Evolutionary conservation across 75 land plant species (phyloP), one percentile per base, ranked within the genome.

Genomic region (Ceratopteris richardii): DNA sequence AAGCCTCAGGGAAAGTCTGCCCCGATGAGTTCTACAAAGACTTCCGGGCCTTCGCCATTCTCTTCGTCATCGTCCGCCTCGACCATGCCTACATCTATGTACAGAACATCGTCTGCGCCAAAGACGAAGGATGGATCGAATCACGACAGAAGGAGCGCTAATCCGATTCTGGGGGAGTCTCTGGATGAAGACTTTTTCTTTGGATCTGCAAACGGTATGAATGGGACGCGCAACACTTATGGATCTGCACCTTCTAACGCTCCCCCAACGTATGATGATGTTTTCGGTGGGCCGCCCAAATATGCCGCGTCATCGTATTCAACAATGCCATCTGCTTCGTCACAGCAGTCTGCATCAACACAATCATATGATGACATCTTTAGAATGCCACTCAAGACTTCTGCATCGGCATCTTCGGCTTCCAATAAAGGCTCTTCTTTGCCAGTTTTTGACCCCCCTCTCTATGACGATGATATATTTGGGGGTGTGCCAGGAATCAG

Each of bases 391-490:
- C 1, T 51, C 1, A 12, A 44, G 0, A 16, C 60, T 0, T 59
- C 29, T 0, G 58, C 69, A 23, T 51, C 47, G 26, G 44, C 19
- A 52, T 58, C 60, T 44, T 55, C 69, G 18, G 0, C 43, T 13
- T 21, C 54, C 22, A 44, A 51, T 31, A 52, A 57, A 11, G 26
- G 44, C 27, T 69, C 80, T 17, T 37, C 69, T 14, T 18, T 60
- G 23, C 87, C 87, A 14, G 64, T 74, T 10, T 83, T 37, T 28
- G 87, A 77, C 58, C 73, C 77, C 44, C 85, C 85, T 0, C 56
- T 75, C 1, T 82, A 79, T 39, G 85, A 82, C 31, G 89, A 86
- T 19, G 86, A 86, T 33, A 72, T 80, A 26, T 80, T 76, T 53
- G 73, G 68, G 11, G 86, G 86, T 9, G 63, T 76, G 2, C 57